Conservation (phyloP, 2,329 filamentous ascomycete genomes). For the Podosphaera fusca region DNA sequence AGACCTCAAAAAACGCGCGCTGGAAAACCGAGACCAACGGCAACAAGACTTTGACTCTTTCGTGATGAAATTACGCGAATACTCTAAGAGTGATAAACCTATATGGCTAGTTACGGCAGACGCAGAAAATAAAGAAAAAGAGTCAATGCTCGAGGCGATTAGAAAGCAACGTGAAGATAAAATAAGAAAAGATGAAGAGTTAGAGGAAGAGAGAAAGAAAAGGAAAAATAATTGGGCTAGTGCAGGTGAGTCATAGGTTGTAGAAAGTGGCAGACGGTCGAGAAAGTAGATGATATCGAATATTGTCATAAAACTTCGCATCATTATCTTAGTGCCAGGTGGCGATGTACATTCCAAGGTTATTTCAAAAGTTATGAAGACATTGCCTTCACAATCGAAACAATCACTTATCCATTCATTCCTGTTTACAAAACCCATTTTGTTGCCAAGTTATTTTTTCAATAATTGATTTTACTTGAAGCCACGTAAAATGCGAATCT, state of each 20-base stretch:
- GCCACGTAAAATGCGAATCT: background rate
- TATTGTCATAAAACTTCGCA: background rate
- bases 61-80: slow-evolving; percentile 61
- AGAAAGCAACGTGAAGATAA: slow-evolving; percentile 16
- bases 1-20: slow-evolving; percentile 67
- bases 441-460: background rate
- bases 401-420: background rate
- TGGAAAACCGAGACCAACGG: slow-evolving; percentile 53
- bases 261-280: background rate
- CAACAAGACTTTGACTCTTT: slow-evolving; percentile 82
- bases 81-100: slow-evolving; percentile 75
- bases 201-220: slow-evolving; percentile 12
- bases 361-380: background rate
- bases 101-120: slow-evolving; percentile 28
- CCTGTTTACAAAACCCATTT: background rate
- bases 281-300: background rate
- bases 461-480: background rate
- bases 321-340: background rate
- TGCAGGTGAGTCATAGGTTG: slow-evolving; percentile 4
- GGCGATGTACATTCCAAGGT: background rate
- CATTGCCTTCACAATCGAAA: background rate
- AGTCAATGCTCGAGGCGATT: slow-evolving; percentile 17
- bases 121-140: slow-evolving; percentile 17
- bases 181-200: slow-evolving; percentile 8
- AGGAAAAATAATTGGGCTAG: slow-evolving; percentile 9